A percentile compares a stretch with the other conserved stretches of the same genome.
Conservation (phyloP, 139 green algal genomes). For the Diplosphaera chodatii region DNA sequence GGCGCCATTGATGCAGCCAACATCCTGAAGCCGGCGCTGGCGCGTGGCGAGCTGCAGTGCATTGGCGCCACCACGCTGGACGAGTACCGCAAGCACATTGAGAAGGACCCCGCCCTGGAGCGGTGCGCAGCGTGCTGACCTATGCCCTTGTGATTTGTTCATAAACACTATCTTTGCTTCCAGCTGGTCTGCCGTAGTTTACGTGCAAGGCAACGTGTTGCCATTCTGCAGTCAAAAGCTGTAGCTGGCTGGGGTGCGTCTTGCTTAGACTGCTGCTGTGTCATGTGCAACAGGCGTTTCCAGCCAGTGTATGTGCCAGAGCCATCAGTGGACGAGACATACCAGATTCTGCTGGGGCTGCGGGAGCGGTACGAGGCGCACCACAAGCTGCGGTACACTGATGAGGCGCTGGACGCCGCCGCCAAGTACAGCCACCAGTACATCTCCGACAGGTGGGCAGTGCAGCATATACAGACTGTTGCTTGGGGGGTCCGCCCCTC, state of each 20-base stretch:
- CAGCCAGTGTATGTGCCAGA: constrained; percentile 88
- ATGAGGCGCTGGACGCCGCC: constrained; percentile 88
- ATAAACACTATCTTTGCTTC: too few species aligned
- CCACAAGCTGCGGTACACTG: constrained; percentile 98
- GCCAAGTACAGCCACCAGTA: constrained; percentile 92
- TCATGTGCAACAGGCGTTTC: constrained; percentile 72
- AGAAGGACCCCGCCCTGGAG: constrained; percentile 98
- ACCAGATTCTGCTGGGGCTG: constrained; percentile 85
- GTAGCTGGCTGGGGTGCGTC: too few species aligned
- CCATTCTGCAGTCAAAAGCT: too few species aligned
- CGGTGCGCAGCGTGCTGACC: constrained; percentile 54
- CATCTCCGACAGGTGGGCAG: constrained; percentile 81
- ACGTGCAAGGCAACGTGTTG: too few species aligned
- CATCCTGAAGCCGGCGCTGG: constrained; percentile 98
- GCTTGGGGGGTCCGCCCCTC: too few species aligned
- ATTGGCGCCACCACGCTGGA: constrained; percentile 98
- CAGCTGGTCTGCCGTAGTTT: too few species aligned
- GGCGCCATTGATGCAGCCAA: constrained; percentile 98
- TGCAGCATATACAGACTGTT: too few species aligned
- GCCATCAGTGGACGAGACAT: constrained; percentile 95
- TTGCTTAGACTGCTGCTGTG: too few species aligned
- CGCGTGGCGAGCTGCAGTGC: constrained; percentile 97
- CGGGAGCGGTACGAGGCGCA: constrained; percentile 94
- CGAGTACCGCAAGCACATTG: constrained; percentile 99
- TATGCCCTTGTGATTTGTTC: too few species aligned